A percentile compares a stretch with the other conserved stretches of the same genome.
These are phyloP conservation scores for Diutina neorugosa DNA, from an alignment of 1,139 yeast species.

Conservation along the genomic window DNA sequence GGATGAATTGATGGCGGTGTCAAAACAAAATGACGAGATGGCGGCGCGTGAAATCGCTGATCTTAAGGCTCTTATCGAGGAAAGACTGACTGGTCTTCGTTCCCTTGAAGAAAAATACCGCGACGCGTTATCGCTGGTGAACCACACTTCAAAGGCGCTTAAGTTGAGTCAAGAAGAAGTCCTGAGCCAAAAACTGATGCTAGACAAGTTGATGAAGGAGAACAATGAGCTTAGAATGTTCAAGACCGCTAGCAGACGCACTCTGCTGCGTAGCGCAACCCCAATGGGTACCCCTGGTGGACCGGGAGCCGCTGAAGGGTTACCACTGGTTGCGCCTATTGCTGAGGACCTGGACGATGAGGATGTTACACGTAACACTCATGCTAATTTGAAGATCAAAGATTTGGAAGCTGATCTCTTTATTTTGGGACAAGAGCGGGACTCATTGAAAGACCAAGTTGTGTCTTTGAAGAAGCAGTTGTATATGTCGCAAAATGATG, in stretches of 20 bases:
- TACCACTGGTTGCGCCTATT: conserved; percentile 11
- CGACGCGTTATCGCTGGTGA: conserved; percentile 60
- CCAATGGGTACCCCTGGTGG: conserved; percentile 8
- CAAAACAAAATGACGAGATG: conserved; percentile 25
- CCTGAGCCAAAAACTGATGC: conserved; percentile 41
- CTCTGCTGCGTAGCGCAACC: neutral
- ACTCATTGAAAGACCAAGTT: conserved; percentile 60
- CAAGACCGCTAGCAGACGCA: conserved; percentile 15
- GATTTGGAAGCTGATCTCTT: conserved; percentile 79
- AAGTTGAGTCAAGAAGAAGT: conserved; percentile 64
- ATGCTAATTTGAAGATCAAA: conserved; percentile 63
- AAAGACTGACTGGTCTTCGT: conserved; percentile 5
- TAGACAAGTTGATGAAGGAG: conserved; percentile 49
- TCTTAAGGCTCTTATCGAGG: conserved; percentile 19
- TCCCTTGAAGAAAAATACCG: conserved; percentile 44
- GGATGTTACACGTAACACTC: conserved; percentile 42
- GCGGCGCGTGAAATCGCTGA: conserved; percentile 22
- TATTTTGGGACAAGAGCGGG: conserved; percentile 74
- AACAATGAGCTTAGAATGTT: conserved; percentile 55
- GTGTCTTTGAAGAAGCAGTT: conserved; percentile 46
- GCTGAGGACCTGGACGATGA: conserved; percentile 19
- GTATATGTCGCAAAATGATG: conserved; percentile 15
- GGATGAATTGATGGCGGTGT: conserved; percentile 29
- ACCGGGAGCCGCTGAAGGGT: conserved; percentile 15
- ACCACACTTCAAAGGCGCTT: conserved; percentile 66